Conservation (phyloP, 2,329 filamentous ascomycete species). For the Diaporthe citriasiana region DNA sequence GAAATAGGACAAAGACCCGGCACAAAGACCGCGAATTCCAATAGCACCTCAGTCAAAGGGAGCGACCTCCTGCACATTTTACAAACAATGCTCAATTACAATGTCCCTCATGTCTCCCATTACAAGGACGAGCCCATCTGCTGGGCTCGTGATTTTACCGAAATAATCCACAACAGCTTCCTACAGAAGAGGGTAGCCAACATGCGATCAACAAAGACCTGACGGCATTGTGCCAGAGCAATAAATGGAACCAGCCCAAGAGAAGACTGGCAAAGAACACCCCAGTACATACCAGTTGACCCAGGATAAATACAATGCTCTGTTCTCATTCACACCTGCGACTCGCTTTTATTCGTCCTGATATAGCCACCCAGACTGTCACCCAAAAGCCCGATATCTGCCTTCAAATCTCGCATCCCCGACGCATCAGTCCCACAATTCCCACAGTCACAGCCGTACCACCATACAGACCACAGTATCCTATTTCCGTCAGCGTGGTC, state of each 20-base stretch:
- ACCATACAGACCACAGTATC: background rate
- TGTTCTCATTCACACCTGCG: background rate
- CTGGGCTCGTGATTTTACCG: conserved; percentile 61
- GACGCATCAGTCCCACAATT: background rate
- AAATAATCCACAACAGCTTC: conserved; percentile 54
- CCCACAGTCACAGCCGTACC: too few species aligned
- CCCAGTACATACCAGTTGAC: background rate
- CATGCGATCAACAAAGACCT: background rate
- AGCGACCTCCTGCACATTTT: conserved; percentile 55
- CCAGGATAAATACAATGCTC: background rate
- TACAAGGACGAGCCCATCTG: conserved; percentile 46
- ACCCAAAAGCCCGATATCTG: background rate
- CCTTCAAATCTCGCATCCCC: background rate
- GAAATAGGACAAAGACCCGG: background rate
- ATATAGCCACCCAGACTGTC: background rate
- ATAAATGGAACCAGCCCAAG: background rate
- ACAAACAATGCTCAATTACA: conserved; percentile 54
- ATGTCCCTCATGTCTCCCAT: conserved; percentile 55
- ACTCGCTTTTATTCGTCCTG: background rate
- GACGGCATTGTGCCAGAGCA: background rate
- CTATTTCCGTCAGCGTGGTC: too few species aligned
- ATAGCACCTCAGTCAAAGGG: conserved; percentile 31
- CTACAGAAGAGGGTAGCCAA: conserved; percentile 40
- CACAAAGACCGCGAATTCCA: background rate
- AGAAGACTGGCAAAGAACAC: background rate